These are phyloP conservation scores for Ophiognomonia clavigignenti-juglandacearum DNA, from an alignment of 2,329 filamentous ascomycete genomes.

Conservation along the genomic window DNA sequence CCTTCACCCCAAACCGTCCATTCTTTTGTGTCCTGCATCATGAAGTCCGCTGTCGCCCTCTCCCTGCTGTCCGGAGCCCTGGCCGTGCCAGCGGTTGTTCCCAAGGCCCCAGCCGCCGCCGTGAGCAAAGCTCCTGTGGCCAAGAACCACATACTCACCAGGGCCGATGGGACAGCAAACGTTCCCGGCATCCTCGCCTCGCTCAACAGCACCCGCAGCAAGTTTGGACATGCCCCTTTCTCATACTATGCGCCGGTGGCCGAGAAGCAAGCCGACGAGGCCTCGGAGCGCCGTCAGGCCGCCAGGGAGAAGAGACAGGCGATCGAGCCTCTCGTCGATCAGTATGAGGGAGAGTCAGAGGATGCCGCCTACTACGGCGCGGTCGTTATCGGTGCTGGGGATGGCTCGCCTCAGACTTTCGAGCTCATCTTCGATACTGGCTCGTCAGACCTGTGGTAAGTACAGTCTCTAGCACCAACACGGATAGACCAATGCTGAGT, in stretches of 20 bases:
- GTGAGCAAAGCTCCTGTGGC: constrained; percentile 1
- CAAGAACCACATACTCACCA: constrained; percentile 7
- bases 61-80: constrained; percentile 5
- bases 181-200: constrained; percentile 2
- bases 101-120: background rate
- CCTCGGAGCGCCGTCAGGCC: background rate
- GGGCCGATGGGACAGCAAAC: constrained; percentile 1
- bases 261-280: constrained; percentile 1
- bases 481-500: background rate
- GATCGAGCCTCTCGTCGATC: background rate
- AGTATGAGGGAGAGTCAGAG: constrained; percentile 5
- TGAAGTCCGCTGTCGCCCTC: constrained; percentile 3
- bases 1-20: background rate
- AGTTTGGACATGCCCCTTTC: constrained; percentile 1
- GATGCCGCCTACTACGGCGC: constrained; percentile 7
- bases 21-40: background rate
- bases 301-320: constrained; percentile 4
- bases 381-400: background rate
- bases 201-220: constrained; percentile 2
- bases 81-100: constrained; percentile 2
- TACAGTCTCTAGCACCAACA: background rate
- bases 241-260: constrained; percentile 8
- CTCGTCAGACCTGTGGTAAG: constrained; percentile 3
- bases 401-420: constrained; percentile 7
- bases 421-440: constrained; percentile 7